Evolutionary conservation across 2,329 filamentous ascomycete species (phyloP).

Genomic region (Calonectria multiphialidica): DNA sequence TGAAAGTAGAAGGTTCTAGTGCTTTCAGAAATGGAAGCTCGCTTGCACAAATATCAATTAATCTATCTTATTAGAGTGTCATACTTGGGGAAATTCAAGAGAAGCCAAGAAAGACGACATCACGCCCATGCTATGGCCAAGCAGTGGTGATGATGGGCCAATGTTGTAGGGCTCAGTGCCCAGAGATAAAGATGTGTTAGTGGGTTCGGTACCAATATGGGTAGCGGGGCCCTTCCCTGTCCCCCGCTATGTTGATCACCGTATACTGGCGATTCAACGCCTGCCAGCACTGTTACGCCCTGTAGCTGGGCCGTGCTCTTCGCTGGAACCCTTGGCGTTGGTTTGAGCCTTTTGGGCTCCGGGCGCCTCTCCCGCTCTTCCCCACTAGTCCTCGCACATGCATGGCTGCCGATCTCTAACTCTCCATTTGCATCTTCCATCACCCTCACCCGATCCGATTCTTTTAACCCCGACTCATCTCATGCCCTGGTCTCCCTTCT

Average conservation of each 20-base stretch:
- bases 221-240: neutral
- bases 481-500: neutral
- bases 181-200: slow-evolving; percentile 33
- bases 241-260: neutral
- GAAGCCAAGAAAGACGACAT: neutral
- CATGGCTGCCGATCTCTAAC: neutral
- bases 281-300: neutral
- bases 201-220: neutral
- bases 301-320: neutral
- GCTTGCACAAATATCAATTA: no score
- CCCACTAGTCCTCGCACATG: neutral
- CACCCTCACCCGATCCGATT: slow-evolving; percentile 9
- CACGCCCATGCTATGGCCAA: neutral
- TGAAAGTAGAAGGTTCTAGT: neutral
- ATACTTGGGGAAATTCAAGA: neutral
- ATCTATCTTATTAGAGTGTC: neutral
- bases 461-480: neutral
- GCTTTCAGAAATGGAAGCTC: neutral
- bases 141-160: slow-evolving; percentile 1
- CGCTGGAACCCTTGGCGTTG: neutral
- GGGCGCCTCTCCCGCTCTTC: slow-evolving; percentile 5
- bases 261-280: slow-evolving; percentile 13
- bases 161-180: neutral
- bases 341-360: neutral
- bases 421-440: neutral